Evolutionary conservation across 2,329 filamentous ascomycete species (phyloP).

Genomic region (Rhynchosporium secalis): DNA sequence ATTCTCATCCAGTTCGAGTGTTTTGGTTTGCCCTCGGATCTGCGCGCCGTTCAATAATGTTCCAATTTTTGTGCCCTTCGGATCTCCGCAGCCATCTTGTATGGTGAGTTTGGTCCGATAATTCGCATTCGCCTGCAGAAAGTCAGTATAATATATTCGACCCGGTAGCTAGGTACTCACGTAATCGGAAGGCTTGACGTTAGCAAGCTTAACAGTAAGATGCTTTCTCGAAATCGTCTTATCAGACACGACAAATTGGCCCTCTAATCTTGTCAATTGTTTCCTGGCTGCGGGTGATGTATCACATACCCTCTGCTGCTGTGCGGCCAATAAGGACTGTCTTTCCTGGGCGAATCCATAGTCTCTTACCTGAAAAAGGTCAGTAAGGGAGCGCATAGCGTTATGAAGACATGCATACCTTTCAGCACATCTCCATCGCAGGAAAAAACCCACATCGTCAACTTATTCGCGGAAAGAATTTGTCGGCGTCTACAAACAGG

Average conservation of each 20-base stretch:
- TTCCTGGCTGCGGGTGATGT: slow-evolving; percentile 7
- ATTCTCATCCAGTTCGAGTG: slow-evolving; percentile 58
- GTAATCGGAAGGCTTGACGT: slow-evolving; percentile 65
- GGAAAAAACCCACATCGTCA: slow-evolving; percentile 54
- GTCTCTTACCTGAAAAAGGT: slow-evolving; percentile 57
- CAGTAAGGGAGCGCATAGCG: not conserved
- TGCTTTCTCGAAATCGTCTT: slow-evolving; percentile 89
- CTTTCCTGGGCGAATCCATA: slow-evolving; percentile 86
- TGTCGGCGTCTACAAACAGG: too few species aligned
- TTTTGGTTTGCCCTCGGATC: slow-evolving; percentile 61
- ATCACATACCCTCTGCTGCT: slow-evolving; percentile 57
- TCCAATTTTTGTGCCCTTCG: slow-evolving; percentile 72
- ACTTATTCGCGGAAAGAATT: not conserved
- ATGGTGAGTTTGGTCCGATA: slow-evolving; percentile 68
- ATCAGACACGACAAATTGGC: slow-evolving; percentile 69
- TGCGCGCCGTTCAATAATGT: slow-evolving; percentile 74
- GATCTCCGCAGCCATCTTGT: slow-evolving; percentile 57
- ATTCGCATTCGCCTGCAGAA: slow-evolving; percentile 27
- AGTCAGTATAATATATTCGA: not conserved
- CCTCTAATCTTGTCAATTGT: slow-evolving; percentile 47
- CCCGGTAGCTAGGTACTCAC: slow-evolving; percentile 46
- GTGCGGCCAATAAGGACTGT: slow-evolving; percentile 84
- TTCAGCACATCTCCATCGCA: slow-evolving; percentile 55
- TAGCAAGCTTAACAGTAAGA: slow-evolving; percentile 71
- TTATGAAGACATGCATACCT: slow-evolving; percentile 39